Evolutionary conservation across 768 basidiomycete species (phyloP).

Genomic region (Artomyces pyxidatus): DNA sequence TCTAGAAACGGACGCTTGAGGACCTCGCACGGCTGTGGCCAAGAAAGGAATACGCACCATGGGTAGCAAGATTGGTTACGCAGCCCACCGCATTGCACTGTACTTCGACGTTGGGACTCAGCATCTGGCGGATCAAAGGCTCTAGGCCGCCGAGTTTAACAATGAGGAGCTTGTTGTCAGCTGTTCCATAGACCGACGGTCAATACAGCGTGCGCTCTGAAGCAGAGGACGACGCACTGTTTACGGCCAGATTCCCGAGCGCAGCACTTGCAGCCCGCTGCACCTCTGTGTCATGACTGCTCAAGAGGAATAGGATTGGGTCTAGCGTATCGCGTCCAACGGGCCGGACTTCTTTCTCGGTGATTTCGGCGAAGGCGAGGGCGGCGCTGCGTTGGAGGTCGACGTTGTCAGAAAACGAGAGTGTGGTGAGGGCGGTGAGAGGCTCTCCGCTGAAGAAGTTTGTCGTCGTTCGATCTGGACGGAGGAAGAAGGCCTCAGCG

Average conservation of each 20-base stretch:
- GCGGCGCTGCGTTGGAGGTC: constrained; percentile 97
- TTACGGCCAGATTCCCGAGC: constrained; percentile 94
- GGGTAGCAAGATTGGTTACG: constrained; percentile 96
- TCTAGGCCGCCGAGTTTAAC: constrained; percentile 97
- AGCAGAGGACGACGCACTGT: constrained; percentile 56
- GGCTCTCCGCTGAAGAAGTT: constrained; percentile 97
- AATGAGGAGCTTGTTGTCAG: constrained; percentile 98
- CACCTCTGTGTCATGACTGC: constrained; percentile 97
- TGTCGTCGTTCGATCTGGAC: constrained; percentile 90
- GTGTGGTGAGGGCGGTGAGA: constrained; percentile 86
- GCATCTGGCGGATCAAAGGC: constrained; percentile 97
- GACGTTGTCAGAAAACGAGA: constrained; percentile 98
- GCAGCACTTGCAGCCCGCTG: constrained; percentile 98
- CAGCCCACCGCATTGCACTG: constrained; percentile 99
- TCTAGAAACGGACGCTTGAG: constrained; percentile 40
- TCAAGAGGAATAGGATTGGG: constrained; percentile 93
- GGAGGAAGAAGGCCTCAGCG: constrained; percentile 5
- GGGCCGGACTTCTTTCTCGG: constrained; percentile 97
- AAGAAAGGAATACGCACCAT: constrained; percentile 50
- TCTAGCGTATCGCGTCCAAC: constrained; percentile 97
- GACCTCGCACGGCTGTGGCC: neutral
- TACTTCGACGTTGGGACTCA: constrained; percentile 97
- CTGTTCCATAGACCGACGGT: too few species aligned
- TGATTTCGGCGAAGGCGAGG: constrained; percentile 97
- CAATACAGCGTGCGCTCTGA: constrained; percentile 4